These are phyloP conservation scores for Euphorbia celastroides DNA, from an alignment of 441 rosid species.

Conservation along the genomic window DNA sequence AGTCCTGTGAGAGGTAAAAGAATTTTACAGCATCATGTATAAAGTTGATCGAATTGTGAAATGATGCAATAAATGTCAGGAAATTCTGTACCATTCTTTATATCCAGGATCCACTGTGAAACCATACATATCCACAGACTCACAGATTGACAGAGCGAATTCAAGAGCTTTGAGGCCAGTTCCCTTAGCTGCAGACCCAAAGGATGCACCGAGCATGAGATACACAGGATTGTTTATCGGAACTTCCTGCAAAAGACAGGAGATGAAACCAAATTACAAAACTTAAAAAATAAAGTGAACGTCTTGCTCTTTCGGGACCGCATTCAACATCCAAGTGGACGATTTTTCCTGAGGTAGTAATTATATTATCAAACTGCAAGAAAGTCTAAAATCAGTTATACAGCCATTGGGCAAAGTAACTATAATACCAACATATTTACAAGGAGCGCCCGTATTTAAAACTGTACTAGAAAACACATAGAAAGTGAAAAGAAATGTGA, in stretches of 20 bases:
- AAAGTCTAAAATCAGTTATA: not conserved
- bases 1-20: conserved; percentile 48
- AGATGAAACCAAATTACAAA: not conserved
- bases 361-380: not conserved
- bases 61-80: not conserved
- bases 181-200: conserved; percentile 97
- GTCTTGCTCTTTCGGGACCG: too few relatives aligned
- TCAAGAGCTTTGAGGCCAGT: conserved; percentile 98
- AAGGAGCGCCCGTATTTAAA: too few relatives aligned
- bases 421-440: not conserved
- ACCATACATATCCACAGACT: conserved; percentile 94
- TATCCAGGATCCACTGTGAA: conserved; percentile 97
- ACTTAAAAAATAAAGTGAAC: not conserved
- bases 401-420: not conserved
- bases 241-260: conserved; percentile 58
- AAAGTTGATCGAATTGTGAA: conserved; percentile 4
- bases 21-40: conserved; percentile 7
- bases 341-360: too few relatives aligned
- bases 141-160: conserved; percentile 86
- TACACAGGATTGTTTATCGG: conserved; percentile 85
- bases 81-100: conserved; percentile 71
- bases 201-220: conserved; percentile 91
- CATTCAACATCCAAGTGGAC: too few relatives aligned
- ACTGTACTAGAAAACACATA: too few relatives aligned
- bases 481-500: not conserved